Evolutionary conservation across 208 protist species (phyloP).

Genomic region (Leishmania lainsoni): DNA sequence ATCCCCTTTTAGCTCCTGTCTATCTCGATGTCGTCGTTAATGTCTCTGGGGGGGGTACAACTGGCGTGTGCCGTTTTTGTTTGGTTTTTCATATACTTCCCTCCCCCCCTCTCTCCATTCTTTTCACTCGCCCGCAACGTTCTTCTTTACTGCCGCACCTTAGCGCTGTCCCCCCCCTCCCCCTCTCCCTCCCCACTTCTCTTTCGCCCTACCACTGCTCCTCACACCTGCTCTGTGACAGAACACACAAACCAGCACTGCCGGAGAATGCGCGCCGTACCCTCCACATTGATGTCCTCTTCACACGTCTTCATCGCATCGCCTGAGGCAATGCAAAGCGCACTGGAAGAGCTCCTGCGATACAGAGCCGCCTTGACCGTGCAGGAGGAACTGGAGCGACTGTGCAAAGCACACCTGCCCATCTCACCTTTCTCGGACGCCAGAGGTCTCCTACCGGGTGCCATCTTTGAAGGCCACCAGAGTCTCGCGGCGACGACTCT

Average conservation of each 20-base stretch:
- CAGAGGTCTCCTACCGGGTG: constrained; percentile 34
- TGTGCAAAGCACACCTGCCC: constrained; percentile 14
- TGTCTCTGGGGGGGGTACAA: not conserved
- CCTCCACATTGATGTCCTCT: not conserved
- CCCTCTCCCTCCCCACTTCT: not conserved
- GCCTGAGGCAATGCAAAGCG: not conserved
- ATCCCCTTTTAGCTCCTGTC: not conserved
- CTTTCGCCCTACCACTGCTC: not conserved
- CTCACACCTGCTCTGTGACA: not conserved
- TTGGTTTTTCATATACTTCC: not conserved
- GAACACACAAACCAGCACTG: not conserved
- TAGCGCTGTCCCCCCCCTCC: not conserved
- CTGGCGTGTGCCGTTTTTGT: not conserved
- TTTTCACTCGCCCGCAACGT: not conserved
- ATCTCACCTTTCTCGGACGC: constrained; percentile 2
- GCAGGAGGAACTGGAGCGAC: constrained; percentile 10
- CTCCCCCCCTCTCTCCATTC: not conserved
- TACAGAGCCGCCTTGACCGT: constrained; percentile 20
- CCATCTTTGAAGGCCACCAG: constrained; percentile 49
- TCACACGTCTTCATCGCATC: not conserved
- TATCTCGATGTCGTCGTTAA: not conserved
- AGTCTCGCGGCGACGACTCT: constrained; percentile 1
- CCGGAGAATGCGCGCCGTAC: not conserved
- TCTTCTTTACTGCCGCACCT: not conserved
- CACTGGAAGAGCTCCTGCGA: constrained; percentile 20